A percentile compares a stretch with the other conserved stretches of the same genome.
Evolutionary conservation across 2,329 filamentous ascomycete species (phyloP).

Genomic region (Curvularia verruculosa): DNA sequence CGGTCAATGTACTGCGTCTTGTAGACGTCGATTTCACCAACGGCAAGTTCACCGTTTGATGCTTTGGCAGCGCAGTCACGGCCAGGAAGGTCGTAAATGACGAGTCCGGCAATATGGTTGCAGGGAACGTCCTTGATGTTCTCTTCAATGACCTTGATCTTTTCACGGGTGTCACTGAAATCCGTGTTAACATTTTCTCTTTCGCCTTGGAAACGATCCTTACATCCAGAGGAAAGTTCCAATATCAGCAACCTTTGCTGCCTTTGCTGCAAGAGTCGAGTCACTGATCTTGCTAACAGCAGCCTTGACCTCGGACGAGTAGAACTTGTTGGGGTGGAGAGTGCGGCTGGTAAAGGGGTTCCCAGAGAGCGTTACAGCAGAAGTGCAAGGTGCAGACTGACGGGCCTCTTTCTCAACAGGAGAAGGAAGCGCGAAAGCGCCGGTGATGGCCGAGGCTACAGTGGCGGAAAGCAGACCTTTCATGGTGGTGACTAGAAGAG

Average conservation of each 20-base stretch:
- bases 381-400: conserved; percentile 40
- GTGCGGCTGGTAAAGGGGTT: conserved; percentile 60
- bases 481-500: conserved; percentile 37
- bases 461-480: conserved; percentile 44
- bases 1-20: conserved; percentile 61
- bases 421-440: conserved; percentile 44
- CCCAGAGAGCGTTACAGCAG: conserved; percentile 52
- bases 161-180: conserved; percentile 56
- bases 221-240: conserved; percentile 63
- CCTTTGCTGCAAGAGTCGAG: conserved; percentile 58
- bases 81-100: conserved; percentile 69
- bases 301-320: conserved; percentile 59
- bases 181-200: conserved; percentile 23
- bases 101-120: conserved; percentile 59
- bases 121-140: conserved; percentile 59
- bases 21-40: conserved; percentile 59
- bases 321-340: conserved; percentile 60
- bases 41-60: conserved; percentile 68
- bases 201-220: conserved; percentile 20
- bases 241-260: conserved; percentile 56
- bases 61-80: conserved; percentile 69
- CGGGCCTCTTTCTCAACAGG: conserved; percentile 43
- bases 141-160: conserved; percentile 55
- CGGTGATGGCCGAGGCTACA: conserved; percentile 44
- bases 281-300: conserved; percentile 64